A percentile compares a stretch with the other conserved stretches of the same genome.
These are phyloP conservation scores for Colletotrichum lindemuthianum DNA, from an alignment of 2,329 filamentous ascomycete genomes.

Conservation along the genomic window DNA sequence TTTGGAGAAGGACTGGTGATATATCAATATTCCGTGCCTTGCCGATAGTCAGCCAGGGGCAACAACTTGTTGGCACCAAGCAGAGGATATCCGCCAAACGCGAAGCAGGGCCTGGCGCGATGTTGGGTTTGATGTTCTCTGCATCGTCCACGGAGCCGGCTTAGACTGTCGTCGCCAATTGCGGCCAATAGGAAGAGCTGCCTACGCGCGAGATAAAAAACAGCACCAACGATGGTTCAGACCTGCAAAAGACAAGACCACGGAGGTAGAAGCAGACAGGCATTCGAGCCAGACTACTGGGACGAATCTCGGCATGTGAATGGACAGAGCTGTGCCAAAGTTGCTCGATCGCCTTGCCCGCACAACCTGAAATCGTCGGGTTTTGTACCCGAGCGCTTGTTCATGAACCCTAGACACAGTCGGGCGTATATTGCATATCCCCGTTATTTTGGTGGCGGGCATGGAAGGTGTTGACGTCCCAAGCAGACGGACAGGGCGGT, in stretches of 20 bases:
- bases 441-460: constrained; percentile 11
- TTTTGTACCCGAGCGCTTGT: constrained; percentile 21
- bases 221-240: constrained; percentile 16
- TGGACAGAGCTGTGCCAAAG: constrained; percentile 12
- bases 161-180: constrained; percentile 22
- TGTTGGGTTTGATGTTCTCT: constrained; percentile 20
- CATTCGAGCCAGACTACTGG: constrained; percentile 23
- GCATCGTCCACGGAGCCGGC: constrained; percentile 5
- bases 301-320: constrained; percentile 22
- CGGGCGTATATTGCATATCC: not conserved
- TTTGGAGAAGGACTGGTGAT: constrained; percentile 4
- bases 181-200: constrained; percentile 19
- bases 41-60: not conserved
- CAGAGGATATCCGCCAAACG: constrained; percentile 15
- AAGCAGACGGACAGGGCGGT: constrained; percentile 18
- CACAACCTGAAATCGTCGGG: not conserved
- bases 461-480: constrained; percentile 3
- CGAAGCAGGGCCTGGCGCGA: constrained; percentile 23
- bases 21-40: constrained; percentile 19
- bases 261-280: not conserved
- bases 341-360: not conserved
- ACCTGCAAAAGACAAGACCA: constrained; percentile 20
- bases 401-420: not conserved
- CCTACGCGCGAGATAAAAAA: constrained; percentile 27
- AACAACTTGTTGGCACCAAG: constrained; percentile 11